Conservation (phyloP, 2,329 filamentous ascomycete genomes). For the Xylariaceae sp. region DNA sequence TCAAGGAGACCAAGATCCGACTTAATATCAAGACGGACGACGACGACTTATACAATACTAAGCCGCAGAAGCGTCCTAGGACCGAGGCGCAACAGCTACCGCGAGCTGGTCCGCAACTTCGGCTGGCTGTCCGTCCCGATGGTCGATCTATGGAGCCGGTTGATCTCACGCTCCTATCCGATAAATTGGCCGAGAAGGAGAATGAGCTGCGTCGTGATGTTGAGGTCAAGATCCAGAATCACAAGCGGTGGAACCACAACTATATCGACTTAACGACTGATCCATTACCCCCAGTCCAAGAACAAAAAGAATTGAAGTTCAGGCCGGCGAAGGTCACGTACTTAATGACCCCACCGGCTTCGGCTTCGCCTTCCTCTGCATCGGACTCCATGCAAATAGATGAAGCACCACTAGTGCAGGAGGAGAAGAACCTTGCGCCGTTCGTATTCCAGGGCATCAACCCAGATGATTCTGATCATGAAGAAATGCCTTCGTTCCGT, state of each 20-base stretch:
- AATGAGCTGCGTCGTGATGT: conserved; percentile 81
- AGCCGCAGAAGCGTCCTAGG: conserved; percentile 67
- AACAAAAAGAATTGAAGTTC: conserved; percentile 67
- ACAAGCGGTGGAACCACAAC: conserved; percentile 88
- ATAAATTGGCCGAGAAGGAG: conserved; percentile 79
- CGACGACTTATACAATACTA: conserved; percentile 90
- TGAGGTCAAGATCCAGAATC: conserved; percentile 83
- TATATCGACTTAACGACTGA: conserved; percentile 86
- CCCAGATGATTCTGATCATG: conserved; percentile 43
- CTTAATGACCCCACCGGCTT: conserved; percentile 66
- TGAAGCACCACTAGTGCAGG: conserved; percentile 39
- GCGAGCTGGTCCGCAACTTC: conserved; percentile 64
- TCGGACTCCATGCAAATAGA: conserved; percentile 62
- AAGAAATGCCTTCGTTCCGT: conserved; percentile 68
- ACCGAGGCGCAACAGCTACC: conserved; percentile 65
- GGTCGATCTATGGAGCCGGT: conserved; percentile 69
- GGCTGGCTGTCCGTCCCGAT: conserved; percentile 70
- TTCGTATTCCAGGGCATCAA: conserved; percentile 51
- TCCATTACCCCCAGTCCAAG: conserved; percentile 77
- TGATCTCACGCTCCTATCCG: conserved; percentile 76
- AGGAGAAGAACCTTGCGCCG: conserved; percentile 38
- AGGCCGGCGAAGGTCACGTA: conserved; percentile 73
- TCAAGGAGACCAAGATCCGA: conserved; percentile 87
- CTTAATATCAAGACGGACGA: conserved; percentile 90
- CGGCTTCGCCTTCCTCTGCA: conserved; percentile 51